These are phyloP conservation scores for Podospora didyma DNA, from an alignment of 495 filamentous ascomycete species.

Conservation along the genomic window DNA sequence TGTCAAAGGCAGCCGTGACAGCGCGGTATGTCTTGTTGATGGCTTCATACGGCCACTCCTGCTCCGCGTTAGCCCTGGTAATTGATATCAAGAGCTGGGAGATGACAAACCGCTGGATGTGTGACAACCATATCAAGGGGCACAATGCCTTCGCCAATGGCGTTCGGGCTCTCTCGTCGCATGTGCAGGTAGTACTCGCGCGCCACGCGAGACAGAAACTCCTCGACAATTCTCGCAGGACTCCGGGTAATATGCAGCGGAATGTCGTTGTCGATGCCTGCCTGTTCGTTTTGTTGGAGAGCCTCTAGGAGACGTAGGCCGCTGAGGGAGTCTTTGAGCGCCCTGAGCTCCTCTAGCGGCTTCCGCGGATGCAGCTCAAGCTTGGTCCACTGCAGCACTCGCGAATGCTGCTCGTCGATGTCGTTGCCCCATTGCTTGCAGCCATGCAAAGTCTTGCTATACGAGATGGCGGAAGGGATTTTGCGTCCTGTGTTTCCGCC, in stretches of 20 bases:
- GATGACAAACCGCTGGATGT: not conserved
- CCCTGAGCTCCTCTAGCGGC: not conserved
- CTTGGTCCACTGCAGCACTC: constrained; percentile 1
- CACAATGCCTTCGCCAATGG: not conserved
- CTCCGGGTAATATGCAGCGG: constrained; percentile 8
- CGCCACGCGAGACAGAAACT: not conserved
- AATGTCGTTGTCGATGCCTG: not conserved
- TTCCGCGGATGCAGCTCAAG: not conserved
- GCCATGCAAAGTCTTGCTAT: not conserved
- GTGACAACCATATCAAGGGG: constrained; percentile 10
- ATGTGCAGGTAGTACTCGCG: constrained; percentile 1
- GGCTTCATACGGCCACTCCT: not conserved
- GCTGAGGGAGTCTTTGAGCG: not conserved
- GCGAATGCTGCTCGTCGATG: not conserved
- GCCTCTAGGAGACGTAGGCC: not conserved
- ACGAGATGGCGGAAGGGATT: not conserved
- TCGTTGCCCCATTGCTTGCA: constrained; percentile 1
- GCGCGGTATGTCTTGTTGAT: constrained; percentile 5
- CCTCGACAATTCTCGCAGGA: not conserved
- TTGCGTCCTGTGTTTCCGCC: not conserved
- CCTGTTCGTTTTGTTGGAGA: not conserved
- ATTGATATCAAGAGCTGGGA: not conserved
- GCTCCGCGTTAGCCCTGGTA: no score
- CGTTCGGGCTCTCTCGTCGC: not conserved
- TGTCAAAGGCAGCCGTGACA: constrained; percentile 2